A percentile compares a stretch with the other conserved stretches of the same genome.
Conservation (phyloP, 345 rosid genomes). For the Carallia brachiata region DNA sequence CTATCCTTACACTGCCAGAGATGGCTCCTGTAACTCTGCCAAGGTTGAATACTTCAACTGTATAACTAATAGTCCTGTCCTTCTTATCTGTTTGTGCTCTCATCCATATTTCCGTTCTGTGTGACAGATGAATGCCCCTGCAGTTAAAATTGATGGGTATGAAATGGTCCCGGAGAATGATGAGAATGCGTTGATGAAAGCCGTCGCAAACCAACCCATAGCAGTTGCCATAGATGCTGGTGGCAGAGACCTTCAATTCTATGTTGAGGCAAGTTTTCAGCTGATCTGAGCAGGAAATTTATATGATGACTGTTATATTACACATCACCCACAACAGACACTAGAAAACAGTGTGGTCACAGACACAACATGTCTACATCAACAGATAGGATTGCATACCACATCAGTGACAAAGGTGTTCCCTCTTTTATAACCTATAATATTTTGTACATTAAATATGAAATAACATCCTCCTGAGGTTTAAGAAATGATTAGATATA, state of each 20-base stretch:
- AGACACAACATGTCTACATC: too few species aligned
- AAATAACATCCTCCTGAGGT: too few species aligned
- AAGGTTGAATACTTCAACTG: slow-evolving; percentile 1
- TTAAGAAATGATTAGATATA: too few species aligned
- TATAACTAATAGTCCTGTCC: too few species aligned
- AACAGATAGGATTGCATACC: too few species aligned
- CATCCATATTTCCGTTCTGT: neutral
- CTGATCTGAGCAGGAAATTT: neutral
- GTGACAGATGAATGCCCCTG: slow-evolving; percentile 30
- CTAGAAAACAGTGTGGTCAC: too few species aligned
- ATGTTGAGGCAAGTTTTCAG: slow-evolving; percentile 18
- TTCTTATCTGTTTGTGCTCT: neutral
- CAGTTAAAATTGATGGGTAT: slow-evolving; percentile 47
- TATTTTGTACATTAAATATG: too few species aligned
- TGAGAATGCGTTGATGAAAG: slow-evolving; percentile 46
- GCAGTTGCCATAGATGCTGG: slow-evolving; percentile 50
- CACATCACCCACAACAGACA: too few species aligned
- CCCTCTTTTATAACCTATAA: too few species aligned
- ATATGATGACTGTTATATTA: too few species aligned
- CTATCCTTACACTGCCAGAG: slow-evolving; percentile 47
- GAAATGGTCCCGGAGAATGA: slow-evolving; percentile 53
- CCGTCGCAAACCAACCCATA: slow-evolving; percentile 59
- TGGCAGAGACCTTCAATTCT: slow-evolving; percentile 35
- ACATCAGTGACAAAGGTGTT: too few species aligned
- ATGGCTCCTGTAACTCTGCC: slow-evolving; percentile 41